Conservation (phyloP, 2,329 filamentous ascomycete species). For the Diaporthe humulicola region DNA sequence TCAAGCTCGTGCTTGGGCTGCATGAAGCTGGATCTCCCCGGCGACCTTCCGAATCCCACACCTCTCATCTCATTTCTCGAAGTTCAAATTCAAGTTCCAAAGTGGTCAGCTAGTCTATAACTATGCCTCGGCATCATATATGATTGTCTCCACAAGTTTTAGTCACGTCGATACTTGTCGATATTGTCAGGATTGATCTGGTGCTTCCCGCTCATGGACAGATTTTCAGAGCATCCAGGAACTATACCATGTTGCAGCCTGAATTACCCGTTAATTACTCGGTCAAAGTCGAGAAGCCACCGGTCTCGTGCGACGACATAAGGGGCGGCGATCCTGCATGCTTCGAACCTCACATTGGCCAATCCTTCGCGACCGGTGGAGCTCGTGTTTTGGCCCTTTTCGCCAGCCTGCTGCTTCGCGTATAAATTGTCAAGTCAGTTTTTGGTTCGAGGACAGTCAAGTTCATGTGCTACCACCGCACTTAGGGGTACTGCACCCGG, state of each 20-base stretch:
- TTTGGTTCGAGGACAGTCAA: background rate
- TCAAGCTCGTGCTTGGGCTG: background rate
- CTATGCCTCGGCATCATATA: no score
- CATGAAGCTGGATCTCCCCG: conserved; percentile 3
- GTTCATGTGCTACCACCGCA: background rate
- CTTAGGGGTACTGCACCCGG: background rate
- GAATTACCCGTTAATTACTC: no score
- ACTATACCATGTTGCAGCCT: no score
- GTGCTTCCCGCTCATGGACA: background rate
- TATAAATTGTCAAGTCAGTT: background rate
- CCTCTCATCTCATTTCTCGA: background rate
- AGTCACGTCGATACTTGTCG: background rate
- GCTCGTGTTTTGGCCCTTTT: no score
- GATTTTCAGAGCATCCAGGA: no score
- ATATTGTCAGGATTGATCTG: background rate
- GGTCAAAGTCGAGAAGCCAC: background rate
- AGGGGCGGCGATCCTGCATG: background rate
- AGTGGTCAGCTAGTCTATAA: background rate
- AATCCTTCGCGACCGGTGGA: background rate
- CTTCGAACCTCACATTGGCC: background rate
- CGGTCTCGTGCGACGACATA: background rate
- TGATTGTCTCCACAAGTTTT: no score
- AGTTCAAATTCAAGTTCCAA: background rate
- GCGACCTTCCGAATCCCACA: background rate
- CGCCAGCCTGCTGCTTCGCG: background rate